Conservation (phyloP, 176 grass and related monocot species). For the Carex cristatella region DNA sequence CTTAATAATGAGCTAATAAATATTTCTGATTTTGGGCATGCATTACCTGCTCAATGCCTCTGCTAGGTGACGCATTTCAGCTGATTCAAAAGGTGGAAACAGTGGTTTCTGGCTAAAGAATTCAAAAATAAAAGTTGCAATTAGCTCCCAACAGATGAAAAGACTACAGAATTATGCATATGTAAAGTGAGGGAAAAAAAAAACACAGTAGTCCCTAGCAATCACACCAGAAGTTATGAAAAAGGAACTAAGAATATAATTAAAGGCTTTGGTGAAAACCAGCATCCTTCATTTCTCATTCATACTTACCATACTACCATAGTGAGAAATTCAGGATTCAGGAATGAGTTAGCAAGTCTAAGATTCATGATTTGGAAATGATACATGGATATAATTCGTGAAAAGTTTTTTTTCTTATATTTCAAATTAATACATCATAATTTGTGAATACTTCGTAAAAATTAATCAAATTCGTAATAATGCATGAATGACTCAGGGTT, state of each 20-base stretch:
- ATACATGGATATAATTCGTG: not conserved
- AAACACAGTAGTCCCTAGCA: not conserved
- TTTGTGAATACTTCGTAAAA: not conserved
- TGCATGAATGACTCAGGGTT: not conserved
- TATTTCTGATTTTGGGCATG: not conserved
- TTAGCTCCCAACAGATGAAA: not conserved
- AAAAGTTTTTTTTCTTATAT: not conserved
- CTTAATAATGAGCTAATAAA: not conserved
- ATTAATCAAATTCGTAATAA: not conserved
- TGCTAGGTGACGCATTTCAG: slow-evolving; percentile 77
- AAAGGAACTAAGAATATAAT: not conserved
- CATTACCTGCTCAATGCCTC: slow-evolving; percentile 76
- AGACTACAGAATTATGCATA: not conserved
- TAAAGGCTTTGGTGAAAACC: not conserved
- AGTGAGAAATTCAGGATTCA: not conserved
- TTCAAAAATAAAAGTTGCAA: slow-evolving; percentile 15
- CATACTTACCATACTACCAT: not conserved
- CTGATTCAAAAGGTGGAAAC: slow-evolving; percentile 74
- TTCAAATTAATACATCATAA: not conserved
- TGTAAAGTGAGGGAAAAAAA: not conserved
- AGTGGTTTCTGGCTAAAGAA: slow-evolving; percentile 69
- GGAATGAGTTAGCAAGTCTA: not conserved
- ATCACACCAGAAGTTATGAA: not conserved
- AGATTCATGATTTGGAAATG: not conserved
- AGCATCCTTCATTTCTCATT: not conserved